Percentiles rank a stretch among this genome's conserved stretches.
Evolutionary conservation across 305 asterid species (phyloP).

Genomic region (Caryopteris hybrid): DNA sequence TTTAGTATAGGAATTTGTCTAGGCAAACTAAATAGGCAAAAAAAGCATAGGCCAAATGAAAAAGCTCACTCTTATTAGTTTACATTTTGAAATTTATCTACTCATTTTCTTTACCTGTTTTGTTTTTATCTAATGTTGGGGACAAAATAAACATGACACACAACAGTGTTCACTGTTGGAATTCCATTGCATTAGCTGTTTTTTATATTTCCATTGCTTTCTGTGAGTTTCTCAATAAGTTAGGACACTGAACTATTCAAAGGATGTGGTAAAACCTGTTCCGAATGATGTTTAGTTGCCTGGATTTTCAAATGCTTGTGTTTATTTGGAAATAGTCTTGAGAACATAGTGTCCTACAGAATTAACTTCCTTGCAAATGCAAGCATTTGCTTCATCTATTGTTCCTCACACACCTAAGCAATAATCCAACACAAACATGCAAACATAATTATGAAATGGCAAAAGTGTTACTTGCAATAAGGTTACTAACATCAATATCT

Average conservation of each 20-base stretch:
- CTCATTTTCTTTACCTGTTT: not conserved
- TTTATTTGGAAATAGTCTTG: not conserved
- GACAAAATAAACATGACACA: not conserved
- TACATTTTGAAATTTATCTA: not conserved
- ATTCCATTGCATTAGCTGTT: not conserved
- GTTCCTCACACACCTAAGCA: not conserved
- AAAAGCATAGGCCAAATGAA: not conserved
- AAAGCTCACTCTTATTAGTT: not conserved
- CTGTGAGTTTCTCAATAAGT: not conserved
- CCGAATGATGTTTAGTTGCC: not conserved
- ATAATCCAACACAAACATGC: not conserved
- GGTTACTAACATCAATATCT: constrained; percentile 69
- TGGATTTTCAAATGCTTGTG: not conserved
- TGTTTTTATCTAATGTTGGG: not conserved
- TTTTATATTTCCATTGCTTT: not conserved
- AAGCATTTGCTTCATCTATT: constrained; percentile 1
- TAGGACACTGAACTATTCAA: not conserved
- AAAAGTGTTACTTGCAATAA: not conserved
- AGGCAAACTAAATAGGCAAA: not conserved
- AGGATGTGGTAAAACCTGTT: not conserved
- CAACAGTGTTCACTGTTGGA: not conserved
- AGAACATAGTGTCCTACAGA: not conserved
- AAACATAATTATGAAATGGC: not conserved
- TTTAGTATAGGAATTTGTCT: not conserved
- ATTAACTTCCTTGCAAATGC: not conserved